Percentiles rank a stretch among this genome's conserved stretches.
These are phyloP conservation scores for Saccharomycopsis fibuligera DNA, from an alignment of 805 yeast genomes.

Conservation along the genomic window DNA sequence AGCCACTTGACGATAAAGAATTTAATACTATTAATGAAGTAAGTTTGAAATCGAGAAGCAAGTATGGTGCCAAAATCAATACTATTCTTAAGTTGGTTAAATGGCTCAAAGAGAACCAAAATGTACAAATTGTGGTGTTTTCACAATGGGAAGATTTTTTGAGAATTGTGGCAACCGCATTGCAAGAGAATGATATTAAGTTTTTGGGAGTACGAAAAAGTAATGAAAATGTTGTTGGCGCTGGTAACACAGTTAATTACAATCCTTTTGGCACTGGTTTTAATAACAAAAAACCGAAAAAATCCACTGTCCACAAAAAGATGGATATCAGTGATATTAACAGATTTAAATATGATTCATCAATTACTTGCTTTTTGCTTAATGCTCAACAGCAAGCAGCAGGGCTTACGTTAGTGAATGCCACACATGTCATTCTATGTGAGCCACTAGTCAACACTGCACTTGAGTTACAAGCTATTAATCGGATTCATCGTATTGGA, in stretches of 20 bases:
- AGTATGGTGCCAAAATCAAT: conserved; percentile 84
- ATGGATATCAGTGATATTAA: conserved; percentile 38
- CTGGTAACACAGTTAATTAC: background rate
- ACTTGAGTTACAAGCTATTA: conserved; percentile 84
- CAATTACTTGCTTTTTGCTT: conserved; percentile 75
- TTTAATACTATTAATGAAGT: conserved; percentile 42
- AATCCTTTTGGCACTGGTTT: background rate
- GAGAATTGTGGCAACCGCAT: conserved; percentile 57
- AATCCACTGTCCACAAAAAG: conserved; percentile 22
- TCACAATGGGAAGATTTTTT: conserved; percentile 86
- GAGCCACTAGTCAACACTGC: conserved; percentile 90
- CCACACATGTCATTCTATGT: conserved; percentile 84
- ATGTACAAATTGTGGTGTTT: conserved; percentile 75
- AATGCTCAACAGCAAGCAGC: conserved; percentile 86
- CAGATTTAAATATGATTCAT: conserved; percentile 50
- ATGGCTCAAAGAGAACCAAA: conserved; percentile 42
- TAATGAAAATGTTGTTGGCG: background rate
- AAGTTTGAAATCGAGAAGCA: conserved; percentile 30
- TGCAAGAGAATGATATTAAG: conserved; percentile 49
- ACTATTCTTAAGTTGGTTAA: conserved; percentile 67
- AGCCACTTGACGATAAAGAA: conserved; percentile 34
- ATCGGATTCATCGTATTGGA: conserved; percentile 89
- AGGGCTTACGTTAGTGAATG: conserved; percentile 86
- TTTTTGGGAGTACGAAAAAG: conserved; percentile 46
- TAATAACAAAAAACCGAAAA: background rate